Evolutionary conservation across 306 rosid species (phyloP).

Genomic region (Rosa rugosa): DNA sequence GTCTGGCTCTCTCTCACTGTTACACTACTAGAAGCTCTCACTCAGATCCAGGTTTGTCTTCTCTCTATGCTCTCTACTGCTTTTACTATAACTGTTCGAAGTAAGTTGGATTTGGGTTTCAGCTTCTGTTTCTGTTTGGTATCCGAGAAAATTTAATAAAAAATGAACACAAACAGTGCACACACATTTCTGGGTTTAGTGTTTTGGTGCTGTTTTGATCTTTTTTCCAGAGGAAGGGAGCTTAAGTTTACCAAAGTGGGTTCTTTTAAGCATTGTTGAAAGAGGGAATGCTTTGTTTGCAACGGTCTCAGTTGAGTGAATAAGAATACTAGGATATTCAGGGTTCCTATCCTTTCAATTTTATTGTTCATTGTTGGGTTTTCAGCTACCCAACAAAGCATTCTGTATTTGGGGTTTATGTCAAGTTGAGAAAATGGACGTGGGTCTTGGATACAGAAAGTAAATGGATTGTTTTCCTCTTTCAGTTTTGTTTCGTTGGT

Average conservation of each 20-base stretch:
- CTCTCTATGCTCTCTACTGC: conserved; percentile 13
- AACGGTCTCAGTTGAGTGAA: conserved; percentile 7
- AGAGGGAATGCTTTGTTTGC: conserved; percentile 4
- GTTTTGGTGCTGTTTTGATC: conserved; percentile 12
- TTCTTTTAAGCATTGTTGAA: not conserved
- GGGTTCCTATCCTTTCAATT: not conserved
- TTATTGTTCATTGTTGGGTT: not conserved
- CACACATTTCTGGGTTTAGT: not conserved
- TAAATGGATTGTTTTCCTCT: not conserved
- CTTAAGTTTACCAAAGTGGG: not conserved
- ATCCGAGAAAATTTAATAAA: not conserved
- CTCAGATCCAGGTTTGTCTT: conserved; percentile 73
- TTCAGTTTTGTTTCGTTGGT: not conserved
- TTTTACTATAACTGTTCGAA: conserved; percentile 17
- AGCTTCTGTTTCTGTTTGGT: conserved; percentile 21
- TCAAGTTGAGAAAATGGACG: not conserved
- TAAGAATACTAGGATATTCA: conserved; percentile 22
- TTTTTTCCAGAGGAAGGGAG: not conserved
- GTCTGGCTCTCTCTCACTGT: not conserved
- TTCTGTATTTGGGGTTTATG: conserved; percentile 5
- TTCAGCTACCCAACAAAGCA: not conserved
- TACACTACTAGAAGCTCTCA: conserved; percentile 11
- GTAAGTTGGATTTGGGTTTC: conserved; percentile 19
- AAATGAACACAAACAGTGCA: not conserved
- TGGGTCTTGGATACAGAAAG: not conserved